phyloP scores from a whole-genome alignment of 441 rosid species.

The Eugenia klotzschiana region DNA sequence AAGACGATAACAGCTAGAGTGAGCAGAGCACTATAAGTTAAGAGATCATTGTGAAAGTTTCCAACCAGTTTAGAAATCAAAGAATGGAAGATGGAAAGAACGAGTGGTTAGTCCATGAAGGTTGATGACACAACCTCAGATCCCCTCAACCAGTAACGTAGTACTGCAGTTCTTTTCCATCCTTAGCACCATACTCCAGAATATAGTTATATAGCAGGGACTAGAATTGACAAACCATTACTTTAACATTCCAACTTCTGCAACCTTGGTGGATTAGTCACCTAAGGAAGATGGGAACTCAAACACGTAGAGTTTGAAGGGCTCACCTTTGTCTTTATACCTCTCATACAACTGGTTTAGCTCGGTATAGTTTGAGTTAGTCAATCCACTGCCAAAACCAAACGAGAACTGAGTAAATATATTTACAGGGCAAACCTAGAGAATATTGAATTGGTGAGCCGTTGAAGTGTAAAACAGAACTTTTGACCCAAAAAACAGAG shows the following conservation, averaged over 20 bases:
- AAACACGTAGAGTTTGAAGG: background rate
- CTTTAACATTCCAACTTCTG: background rate
- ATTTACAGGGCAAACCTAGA: background rate
- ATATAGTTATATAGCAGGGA: background rate
- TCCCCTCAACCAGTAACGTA: background rate
- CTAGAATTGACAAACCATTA: background rate
- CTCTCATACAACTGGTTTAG: slow-evolving; percentile 56
- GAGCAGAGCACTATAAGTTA: background rate
- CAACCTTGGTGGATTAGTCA: background rate
- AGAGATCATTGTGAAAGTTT: background rate
- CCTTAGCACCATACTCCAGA: background rate
- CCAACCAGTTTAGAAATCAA: background rate
- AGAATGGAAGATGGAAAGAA: background rate
- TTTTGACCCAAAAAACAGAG: no score
- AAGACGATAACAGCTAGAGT: background rate
- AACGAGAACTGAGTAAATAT: background rate
- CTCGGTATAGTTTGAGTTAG: slow-evolving; percentile 70
- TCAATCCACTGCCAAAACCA: slow-evolving; percentile 54
- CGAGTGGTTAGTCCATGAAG: background rate
- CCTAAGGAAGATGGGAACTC: background rate
- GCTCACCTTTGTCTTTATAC: slow-evolving; percentile 64
- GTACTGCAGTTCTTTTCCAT: background rate
- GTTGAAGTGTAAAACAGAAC: background rate
- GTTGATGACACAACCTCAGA: background rate
- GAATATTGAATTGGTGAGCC: background rate